Conservation (phyloP, 768 basidiomycete genomes). For the Lentinula lateritia region DNA sequence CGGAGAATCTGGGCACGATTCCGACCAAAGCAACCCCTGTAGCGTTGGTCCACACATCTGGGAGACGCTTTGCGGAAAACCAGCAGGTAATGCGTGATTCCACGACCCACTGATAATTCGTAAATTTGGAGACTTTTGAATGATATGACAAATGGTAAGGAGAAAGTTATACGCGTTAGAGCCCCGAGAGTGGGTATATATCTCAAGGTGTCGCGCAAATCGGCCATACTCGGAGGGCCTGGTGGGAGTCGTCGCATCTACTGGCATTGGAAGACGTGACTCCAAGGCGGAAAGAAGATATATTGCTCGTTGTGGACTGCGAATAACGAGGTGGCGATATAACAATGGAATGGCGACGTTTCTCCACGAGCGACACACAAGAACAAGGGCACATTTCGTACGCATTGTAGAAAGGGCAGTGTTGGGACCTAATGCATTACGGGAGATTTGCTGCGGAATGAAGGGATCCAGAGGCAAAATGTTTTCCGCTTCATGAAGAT, state of each 20-base stretch:
- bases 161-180: conserved; percentile 31
- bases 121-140: conserved; percentile 39
- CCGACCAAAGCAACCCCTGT: conserved; percentile 38
- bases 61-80: conserved; percentile 36
- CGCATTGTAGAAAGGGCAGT: conserved; percentile 38
- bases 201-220: conserved; percentile 24
- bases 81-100: conserved; percentile 35
- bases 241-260: conserved; percentile 11
- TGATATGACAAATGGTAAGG: conserved; percentile 35
- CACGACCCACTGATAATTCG: conserved; percentile 43
- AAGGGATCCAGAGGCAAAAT: conserved; percentile 46
- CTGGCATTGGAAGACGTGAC: conserved; percentile 28
- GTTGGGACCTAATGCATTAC: conserved; percentile 41
- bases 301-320: conserved; percentile 37
- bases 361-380: conserved; percentile 44
- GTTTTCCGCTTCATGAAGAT: conserved; percentile 36
- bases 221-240: conserved; percentile 9
- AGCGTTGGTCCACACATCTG: conserved; percentile 34
- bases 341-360: conserved; percentile 34
- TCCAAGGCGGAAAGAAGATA: conserved; percentile 3
- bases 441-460: conserved; percentile 29
- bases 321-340: conserved; percentile 40
- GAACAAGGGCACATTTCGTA: conserved; percentile 45
- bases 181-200: conserved; percentile 40
- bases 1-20: conserved; percentile 13